Evolutionary conservation across 2,329 filamentous ascomycete genomes (phyloP), one percentile per base, ranked within the genome.

Genomic region (Aspergillus aculeatus): DNA sequence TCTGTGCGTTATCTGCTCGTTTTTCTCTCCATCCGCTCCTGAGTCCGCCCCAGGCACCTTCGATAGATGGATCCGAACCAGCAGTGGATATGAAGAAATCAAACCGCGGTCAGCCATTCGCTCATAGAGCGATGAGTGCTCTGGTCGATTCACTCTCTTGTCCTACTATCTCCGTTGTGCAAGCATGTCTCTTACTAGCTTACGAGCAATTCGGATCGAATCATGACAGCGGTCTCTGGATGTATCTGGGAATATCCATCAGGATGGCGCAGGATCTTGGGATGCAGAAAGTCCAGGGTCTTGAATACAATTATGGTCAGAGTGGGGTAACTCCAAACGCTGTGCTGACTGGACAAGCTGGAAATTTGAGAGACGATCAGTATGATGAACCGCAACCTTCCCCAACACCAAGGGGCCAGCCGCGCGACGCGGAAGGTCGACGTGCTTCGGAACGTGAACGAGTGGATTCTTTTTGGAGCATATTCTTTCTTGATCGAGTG

Each of bases 131-230:
- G 3, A 94, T 92, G 74, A 85, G 86, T n/a, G 89, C 90, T 4
- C 88, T 93, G 0, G 87, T 93, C 5, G 91, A 96, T 67, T 90
- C 89, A 0, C 92, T 96, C 63, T 85, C 90, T 0, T 95, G 89
- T 62, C 92, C 92, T 0, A 92, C 88, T 2, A 87, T 96, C 1
- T 89, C 89, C 24, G 91, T 91, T 10, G 90, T 95, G 0, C 92
- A 96, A 68, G 91, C 92, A 0, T 92, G 89, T 52, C 77, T 96
- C 11, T 78, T 96, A 29, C 85, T 96, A 76, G 92, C 91, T 0
- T 96, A 96, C 69, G 91, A 96, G 66, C 89, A 93, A 48, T 96
- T 96, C 66, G 92, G 92, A 1, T 90, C 90, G 11, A 91, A 91
- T 65, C 90, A 93, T 67, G 92, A 96, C 69, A 96, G 91, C 72